Evolutionary conservation across 306 rosid genomes (phyloP).

Genomic region (Vigna unguiculata): DNA sequence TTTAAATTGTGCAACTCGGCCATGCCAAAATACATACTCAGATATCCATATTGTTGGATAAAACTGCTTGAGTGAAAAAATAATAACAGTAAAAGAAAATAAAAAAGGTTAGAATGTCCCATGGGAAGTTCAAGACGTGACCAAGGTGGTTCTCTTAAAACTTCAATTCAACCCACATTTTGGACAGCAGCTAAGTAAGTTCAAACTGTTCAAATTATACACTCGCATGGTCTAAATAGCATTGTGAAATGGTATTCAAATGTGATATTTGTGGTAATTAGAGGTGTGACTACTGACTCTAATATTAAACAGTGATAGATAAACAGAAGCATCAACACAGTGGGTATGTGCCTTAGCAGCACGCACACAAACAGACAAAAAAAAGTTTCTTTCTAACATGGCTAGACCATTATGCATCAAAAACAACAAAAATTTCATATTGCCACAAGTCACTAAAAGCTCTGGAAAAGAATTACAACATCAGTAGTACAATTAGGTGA

Average conservation of each 20-base stretch:
- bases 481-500: conserved; percentile 3
- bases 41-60: conserved; percentile 24
- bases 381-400: not conserved
- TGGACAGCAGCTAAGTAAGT: not conserved
- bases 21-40: not conserved
- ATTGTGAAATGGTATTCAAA: not conserved
- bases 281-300: conserved; percentile 6
- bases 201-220: conserved; percentile 16
- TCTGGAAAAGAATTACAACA: conserved; percentile 2
- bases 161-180: conserved; percentile 29
- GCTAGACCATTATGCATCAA: not conserved
- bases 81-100: not conserved
- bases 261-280: not conserved
- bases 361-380: not conserved
- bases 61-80: not conserved
- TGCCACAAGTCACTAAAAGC: conserved; percentile 27
- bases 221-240: not conserved
- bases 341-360: not conserved
- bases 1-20: conserved; percentile 7
- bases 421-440: conserved; percentile 8
- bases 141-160: not conserved
- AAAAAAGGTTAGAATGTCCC: not conserved
- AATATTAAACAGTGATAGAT: conserved; percentile 32
- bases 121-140: conserved; percentile 12
- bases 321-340: conserved; percentile 4